Percentiles rank a stretch among this genome's conserved stretches.
These are phyloP conservation scores for Colletotrichum agaves DNA, from an alignment of 2,329 filamentous ascomycete species.

Conservation along the genomic window DNA sequence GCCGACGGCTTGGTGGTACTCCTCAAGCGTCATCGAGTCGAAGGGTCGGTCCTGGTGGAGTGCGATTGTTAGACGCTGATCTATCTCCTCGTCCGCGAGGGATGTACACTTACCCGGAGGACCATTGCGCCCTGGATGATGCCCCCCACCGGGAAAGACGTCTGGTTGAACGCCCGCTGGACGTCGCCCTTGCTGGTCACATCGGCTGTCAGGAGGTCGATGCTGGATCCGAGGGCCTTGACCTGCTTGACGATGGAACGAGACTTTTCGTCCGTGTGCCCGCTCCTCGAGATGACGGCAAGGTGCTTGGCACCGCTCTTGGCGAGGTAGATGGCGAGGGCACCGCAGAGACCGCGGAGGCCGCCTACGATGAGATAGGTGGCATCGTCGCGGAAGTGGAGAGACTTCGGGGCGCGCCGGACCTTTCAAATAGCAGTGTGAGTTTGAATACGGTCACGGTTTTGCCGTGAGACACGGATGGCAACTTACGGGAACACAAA, in stretches of 20 bases:
- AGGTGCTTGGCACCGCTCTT: background rate
- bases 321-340: background rate
- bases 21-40: background rate
- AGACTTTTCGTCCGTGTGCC: background rate
- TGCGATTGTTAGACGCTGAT: background rate
- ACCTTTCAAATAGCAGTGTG: background rate
- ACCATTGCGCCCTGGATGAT: background rate
- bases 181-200: background rate
- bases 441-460: background rate
- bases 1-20: background rate
- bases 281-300: background rate
- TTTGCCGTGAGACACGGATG: background rate
- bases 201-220: background rate
- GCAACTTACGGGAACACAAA: background rate
- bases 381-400: background rate
- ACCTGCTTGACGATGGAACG: background rate
- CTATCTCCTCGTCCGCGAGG: background rate
- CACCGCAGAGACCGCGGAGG: background rate
- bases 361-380: background rate
- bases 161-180: background rate
- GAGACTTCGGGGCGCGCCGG: conserved; percentile 25
- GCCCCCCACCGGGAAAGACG: background rate
- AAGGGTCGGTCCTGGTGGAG: background rate
- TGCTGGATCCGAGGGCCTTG: background rate
- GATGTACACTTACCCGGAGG: background rate